Evolutionary conservation across 768 basidiomycete species (phyloP), one percentile per base, ranked within the genome.

Genomic region (Rhodotorula toruloides): DNA sequence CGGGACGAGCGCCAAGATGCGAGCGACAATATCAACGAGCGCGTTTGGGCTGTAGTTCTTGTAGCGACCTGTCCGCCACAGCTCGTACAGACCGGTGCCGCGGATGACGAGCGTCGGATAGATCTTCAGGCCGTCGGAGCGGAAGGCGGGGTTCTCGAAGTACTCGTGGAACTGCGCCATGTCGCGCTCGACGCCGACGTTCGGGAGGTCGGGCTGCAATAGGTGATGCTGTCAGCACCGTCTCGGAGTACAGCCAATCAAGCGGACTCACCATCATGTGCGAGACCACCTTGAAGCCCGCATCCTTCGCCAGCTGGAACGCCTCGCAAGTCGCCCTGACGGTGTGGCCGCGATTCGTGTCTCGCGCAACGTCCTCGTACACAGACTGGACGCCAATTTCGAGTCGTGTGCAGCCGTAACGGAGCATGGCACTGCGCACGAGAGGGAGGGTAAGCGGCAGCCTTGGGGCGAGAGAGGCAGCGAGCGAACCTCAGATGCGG

Each of bases 21-120:
- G 81, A 48, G 96, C 96, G 21, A 99, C 91, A 36, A 98, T 90
- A 74, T 99, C 96, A 27, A 98, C 93, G 42, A 99, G 81, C 16
- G 97, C 91, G 74, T 98, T 98, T n/a, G 96, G 90, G 14, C 93
- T 96, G 77, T 99, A 99, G 77, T 99, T 99, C 80, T 96, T 98
- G 66, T 76, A 74, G 49, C 74, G 55, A 13, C 74, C 74, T 4
- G 74, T 75, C 4, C 74, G 61, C 75, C 74, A 76, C 22, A 74
- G 68, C 54, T 76, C 75, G 64, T 75, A 73, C 71, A 94, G 77
- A 16, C 92, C 92, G 0, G 96, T 99, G 29, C 96, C 96, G 31
- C 96, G 85, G 76, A 99, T 99, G 58, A 99, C 96, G 55, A 99
- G 80, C 0, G 96, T 99, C 37, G 96, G 96, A 79, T 99, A 99